Conservation (phyloP, 768 basidiomycete species). For the Termitomyces sp. region DNA sequence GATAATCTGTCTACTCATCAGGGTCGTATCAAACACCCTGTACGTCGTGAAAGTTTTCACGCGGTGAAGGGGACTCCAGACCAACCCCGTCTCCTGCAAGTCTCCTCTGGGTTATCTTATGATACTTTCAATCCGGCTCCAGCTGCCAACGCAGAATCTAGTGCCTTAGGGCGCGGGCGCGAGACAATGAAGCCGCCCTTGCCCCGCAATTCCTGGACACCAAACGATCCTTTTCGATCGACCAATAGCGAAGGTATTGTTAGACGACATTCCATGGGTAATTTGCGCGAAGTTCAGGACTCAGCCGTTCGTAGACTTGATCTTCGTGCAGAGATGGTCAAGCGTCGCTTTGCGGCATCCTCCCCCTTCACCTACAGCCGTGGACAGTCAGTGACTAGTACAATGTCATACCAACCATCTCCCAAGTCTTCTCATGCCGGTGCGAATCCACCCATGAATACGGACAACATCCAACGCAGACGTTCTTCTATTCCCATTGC, state of each 20-base stretch:
- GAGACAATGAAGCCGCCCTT: background rate
- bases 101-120: background rate
- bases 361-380: background rate
- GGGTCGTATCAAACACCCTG: background rate
- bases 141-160: background rate
- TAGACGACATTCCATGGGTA: slow-evolving; percentile 12
- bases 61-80: background rate
- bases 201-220: slow-evolving; percentile 14
- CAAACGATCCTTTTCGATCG: slow-evolving; percentile 6
- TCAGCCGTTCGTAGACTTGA: slow-evolving; percentile 9
- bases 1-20: background rate
- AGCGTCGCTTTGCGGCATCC: slow-evolving; percentile 5
- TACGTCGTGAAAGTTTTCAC: background rate
- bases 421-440: background rate
- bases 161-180: background rate
- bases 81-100: background rate
- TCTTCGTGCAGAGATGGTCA: slow-evolving; percentile 14
- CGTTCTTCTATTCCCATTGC: slow-evolving; percentile 13
- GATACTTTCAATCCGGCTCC: background rate
- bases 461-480: background rate
- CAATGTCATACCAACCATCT: slow-evolving; percentile 1
- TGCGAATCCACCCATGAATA: background rate
- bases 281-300: background rate
- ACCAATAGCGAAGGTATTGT: background rate
- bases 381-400: background rate